A percentile compares a stretch with the other conserved stretches of the same genome.
Conservation (phyloP, 2,329 filamentous ascomycete species). For the Talaromyces rugulosus region DNA sequence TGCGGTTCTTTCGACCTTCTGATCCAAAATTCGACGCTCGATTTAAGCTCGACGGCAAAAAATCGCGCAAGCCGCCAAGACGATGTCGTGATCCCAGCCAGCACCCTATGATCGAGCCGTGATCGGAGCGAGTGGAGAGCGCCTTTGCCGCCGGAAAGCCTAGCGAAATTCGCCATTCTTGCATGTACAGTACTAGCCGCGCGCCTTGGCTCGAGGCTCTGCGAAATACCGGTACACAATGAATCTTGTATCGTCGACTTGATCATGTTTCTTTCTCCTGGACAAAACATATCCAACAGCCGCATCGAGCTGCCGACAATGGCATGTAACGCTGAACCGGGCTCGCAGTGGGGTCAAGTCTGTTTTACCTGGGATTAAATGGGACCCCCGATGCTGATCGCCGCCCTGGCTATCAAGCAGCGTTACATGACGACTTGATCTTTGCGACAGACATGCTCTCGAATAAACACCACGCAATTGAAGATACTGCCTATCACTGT, state of each 20-base stretch:
- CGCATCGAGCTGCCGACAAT: neutral
- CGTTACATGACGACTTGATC: neutral
- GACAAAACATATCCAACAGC: neutral
- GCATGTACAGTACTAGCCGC: neutral
- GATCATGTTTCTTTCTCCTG: neutral
- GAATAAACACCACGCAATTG: no score
- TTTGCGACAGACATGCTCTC: neutral
- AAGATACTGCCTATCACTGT: no score
- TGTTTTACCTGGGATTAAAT: neutral
- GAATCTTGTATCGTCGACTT: neutral
- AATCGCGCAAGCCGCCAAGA: slow-evolving; percentile 23
- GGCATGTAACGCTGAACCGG: neutral
- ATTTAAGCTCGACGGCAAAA: neutral
- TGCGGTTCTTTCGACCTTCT: neutral
- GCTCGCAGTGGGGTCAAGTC: neutral
- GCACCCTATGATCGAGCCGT: neutral
- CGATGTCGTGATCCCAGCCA: slow-evolving; percentile 21
- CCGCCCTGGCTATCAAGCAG: neutral
- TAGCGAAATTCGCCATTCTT: neutral
- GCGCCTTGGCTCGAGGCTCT: neutral
- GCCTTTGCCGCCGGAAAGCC: neutral
- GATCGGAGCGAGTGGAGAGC: slow-evolving; percentile 1
- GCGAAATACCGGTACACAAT: neutral
- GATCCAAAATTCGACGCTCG: neutral
- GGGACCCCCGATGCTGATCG: neutral